phyloP scores from a whole-genome alignment of 2,329 filamentous ascomycete genomes.

The Metarhizium sp. region DNA sequence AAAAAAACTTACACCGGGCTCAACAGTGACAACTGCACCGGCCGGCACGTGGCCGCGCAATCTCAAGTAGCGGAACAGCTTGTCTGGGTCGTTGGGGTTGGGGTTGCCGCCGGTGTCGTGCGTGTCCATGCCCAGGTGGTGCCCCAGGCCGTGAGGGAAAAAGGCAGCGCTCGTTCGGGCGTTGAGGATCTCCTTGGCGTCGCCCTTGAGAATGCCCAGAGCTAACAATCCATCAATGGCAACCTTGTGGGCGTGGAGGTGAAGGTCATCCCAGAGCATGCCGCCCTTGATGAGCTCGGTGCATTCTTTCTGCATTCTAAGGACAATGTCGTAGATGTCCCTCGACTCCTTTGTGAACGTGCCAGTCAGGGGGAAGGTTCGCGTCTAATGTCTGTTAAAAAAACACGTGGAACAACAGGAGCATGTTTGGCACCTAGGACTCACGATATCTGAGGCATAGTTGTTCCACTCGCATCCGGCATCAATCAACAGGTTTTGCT shows the following conservation, averaged over 20 bases:
- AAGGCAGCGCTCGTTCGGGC: slow-evolving; percentile 80
- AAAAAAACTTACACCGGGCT: slow-evolving; percentile 63
- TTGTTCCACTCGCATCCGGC: slow-evolving; percentile 69
- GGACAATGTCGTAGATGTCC: slow-evolving; percentile 73
- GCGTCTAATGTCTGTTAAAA: slow-evolving; percentile 43
- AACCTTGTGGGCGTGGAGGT: slow-evolving; percentile 69
- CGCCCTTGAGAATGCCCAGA: slow-evolving; percentile 64
- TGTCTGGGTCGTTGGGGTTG: slow-evolving; percentile 69
- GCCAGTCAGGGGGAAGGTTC: slow-evolving; percentile 75
- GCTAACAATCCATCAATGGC: slow-evolving; percentile 70
- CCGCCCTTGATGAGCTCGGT: slow-evolving; percentile 65
- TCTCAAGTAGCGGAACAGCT: slow-evolving; percentile 79
- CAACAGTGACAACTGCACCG: slow-evolving; percentile 83
- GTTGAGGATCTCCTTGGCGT: slow-evolving; percentile 63
- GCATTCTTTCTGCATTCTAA: slow-evolving; percentile 76
- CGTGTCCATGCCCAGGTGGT: slow-evolving; percentile 88
- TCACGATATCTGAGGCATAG: slow-evolving; percentile 60
- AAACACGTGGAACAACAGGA: not conserved
- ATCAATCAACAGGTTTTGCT: slow-evolving; percentile 75
- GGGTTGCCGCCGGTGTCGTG: slow-evolving; percentile 77
- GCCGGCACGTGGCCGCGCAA: slow-evolving; percentile 67
- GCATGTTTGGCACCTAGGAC: slow-evolving; percentile 9
- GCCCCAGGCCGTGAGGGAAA: slow-evolving; percentile 83
- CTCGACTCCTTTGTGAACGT: slow-evolving; percentile 61
- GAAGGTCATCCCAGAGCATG: slow-evolving; percentile 72